These are phyloP conservation scores for Dactylonectria macrodidyma DNA, from an alignment of 2,329 filamentous ascomycete genomes.

Conservation along the genomic window DNA sequence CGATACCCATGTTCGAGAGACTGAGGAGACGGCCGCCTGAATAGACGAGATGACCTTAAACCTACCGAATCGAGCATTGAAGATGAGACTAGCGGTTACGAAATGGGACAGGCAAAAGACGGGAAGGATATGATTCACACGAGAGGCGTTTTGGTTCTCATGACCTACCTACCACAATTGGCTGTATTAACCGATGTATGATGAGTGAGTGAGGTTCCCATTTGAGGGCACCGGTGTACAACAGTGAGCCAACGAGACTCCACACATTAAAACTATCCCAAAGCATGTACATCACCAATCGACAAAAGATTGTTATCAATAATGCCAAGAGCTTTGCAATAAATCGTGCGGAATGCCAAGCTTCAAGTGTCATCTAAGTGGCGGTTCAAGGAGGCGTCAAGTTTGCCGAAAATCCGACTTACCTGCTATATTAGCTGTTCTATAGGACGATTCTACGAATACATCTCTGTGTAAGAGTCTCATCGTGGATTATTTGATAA, in stretches of 20 bases:
- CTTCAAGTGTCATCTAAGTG: neutral
- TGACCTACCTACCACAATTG: constrained; percentile 13
- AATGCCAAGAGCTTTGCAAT: no score
- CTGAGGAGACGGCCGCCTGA: constrained; percentile 43
- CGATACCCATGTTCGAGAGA: constrained; percentile 55
- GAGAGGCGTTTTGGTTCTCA: constrained; percentile 28
- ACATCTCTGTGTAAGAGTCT: neutral
- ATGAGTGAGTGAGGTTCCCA: constrained; percentile 15
- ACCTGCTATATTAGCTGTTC: neutral
- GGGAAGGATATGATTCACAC: constrained; percentile 23
- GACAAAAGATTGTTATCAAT: neutral
- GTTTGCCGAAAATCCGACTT: no score
- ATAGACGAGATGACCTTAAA: constrained; percentile 27
- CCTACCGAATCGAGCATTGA: constrained; percentile 7
- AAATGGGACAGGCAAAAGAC: neutral
- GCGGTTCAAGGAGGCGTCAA: no score
- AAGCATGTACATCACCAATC: constrained; percentile 40
- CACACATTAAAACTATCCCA: constrained; percentile 37
- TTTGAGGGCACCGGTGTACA: constrained; percentile 40
- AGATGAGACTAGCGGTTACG: constrained; percentile 5
- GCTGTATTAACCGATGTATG: constrained; percentile 21
- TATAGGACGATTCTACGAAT: neutral
- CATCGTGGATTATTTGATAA: neutral
- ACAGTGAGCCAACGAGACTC: constrained; percentile 45
- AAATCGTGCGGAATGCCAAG: no score